Base-by-base conservation (phyloP, 2,329 filamentous ascomycete genomes). In the Paraphaeosphaeria sporulosa region DNA sequence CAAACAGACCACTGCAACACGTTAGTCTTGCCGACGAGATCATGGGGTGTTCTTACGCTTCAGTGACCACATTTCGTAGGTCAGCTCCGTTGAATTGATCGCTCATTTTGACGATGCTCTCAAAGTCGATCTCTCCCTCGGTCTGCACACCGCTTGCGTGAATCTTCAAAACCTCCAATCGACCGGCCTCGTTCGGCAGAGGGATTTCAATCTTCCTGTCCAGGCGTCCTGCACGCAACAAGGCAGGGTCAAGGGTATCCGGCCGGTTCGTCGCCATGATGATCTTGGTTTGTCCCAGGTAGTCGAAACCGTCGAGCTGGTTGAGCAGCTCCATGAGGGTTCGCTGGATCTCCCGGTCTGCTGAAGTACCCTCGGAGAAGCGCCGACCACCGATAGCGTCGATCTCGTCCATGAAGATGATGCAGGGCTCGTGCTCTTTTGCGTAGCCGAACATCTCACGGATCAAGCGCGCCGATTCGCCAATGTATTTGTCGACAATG, bases 401-500 rank as follows among this genome's bases (percentile, higher is more conserved):
- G 76, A 99, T 99, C 82, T 99, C 95, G 85, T 99, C 96, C 95
- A 99, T 99, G 87, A 99, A 99, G 82, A 99, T 99, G 80, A 99
- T 99, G 80, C 95, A 99, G 42, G 95, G 95, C 80, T 99, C 95
- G 79, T 99, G 95, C 79, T 99, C 96, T 82, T 97, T 98, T 73
- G 96, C 95, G 76, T 99, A 99, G 60, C 95, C 96, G 76, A 99
- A 99, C 96, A 99, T 99, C 80, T 99, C 95, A 78, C 95, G 90
- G 74, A 99, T 99, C 67, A 99, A 85, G 68, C 96, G 90, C 40
- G 95, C 95, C 12, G 95, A 99, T 82, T 99, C 95, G 79, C 95
- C 95, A 66, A 99, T 99, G 77, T 99, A 99, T 81, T 99, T 99
- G 85, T 99, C 96, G 64, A 99, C 95, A 74, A 99, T 99, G 30